Evolutionary conservation across 768 basidiomycete species (phyloP).

Genomic region (Strobilomyces echinocephalus): DNA sequence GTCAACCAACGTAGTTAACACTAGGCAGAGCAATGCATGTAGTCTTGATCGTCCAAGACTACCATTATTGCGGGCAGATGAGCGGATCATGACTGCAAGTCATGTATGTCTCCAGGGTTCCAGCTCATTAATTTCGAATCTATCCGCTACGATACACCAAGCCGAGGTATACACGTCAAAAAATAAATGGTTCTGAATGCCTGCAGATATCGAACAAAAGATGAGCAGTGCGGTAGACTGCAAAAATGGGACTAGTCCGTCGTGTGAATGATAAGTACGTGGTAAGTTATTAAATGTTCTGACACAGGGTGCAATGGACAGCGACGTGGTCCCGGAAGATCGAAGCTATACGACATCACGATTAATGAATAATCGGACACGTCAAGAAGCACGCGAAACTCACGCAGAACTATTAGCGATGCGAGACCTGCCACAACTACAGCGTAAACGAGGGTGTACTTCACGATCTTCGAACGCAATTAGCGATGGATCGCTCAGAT

Average conservation of each 20-base stretch:
- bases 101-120: background rate
- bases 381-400: conserved; percentile 30
- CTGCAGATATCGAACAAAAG: conserved; percentile 14
- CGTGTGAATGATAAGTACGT: conserved; percentile 6
- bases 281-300: conserved; percentile 64
- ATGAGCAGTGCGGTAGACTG: background rate
- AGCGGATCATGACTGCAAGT: background rate
- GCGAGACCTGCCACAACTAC: conserved; percentile 72
- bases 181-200: conserved; percentile 21
- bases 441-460: conserved; percentile 81
- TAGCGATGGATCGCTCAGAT: background rate
- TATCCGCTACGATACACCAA: conserved; percentile 29
- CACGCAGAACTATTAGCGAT: conserved; percentile 79
- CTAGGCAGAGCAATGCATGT: no score
- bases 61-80: no score
- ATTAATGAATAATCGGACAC: conserved; percentile 9
- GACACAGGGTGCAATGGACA: conserved; percentile 78
- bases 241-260: conserved; percentile 8
- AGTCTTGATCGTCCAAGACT: no score
- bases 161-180: conserved; percentile 22
- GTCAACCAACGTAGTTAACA: background rate
- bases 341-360: conserved; percentile 45
- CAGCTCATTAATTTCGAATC: conserved; percentile 13
- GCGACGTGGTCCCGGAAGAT: conserved; percentile 79
- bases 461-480: conserved; percentile 54